Evolutionary conservation across 768 basidiomycete genomes (phyloP), one percentile per base, ranked within the genome.

Genomic region (Ephemerocybe angulata): DNA sequence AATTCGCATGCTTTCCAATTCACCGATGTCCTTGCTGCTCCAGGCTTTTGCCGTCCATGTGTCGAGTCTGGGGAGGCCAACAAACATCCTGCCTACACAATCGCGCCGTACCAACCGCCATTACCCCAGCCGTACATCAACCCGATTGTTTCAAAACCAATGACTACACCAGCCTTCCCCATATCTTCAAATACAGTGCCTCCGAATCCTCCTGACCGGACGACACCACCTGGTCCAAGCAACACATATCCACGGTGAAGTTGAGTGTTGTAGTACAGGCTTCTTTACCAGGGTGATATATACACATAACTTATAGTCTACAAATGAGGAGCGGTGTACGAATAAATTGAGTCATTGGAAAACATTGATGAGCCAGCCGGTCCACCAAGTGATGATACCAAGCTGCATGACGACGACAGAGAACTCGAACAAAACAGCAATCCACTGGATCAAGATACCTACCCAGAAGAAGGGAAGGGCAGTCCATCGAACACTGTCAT

Each of bases 41-140:
- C 50, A 89, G 87, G 84, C 55, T 88, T 77, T 63, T 90, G 87
- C 69, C 80, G 86, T 21, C 78, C 79, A 11, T 89, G 87, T 57
- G 82, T 81, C 21, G 83, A 85, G 31, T 65, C 77, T 35, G 84
- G 85, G 10, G 76, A 70, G 58, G 74, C 68, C 2, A 68, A 66
- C 21, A 54, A 58, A 25, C 67, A 70, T 46, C 60, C 56, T 7
- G 19, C 31, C 21, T 21, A 13, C 13, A 15, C 17, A 17, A 22
- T 35, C 13, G 19, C 35, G 13, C 24, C 28, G 10, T 24, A 19
- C 2, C 7, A 44, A 56, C 15, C n/a, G n/a, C 40, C 29, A 4
- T 41, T n/a, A n/a, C n/a, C n/a, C n/a, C n/a, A n/a, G n/a, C n/a
- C n/a, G n/a, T n/a, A n/a, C n/a, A n/a, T n/a, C n/a, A n/a, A n/a